Conservation (phyloP, 2,329 filamentous ascomycete species). For the Fusarium continuum region DNA sequence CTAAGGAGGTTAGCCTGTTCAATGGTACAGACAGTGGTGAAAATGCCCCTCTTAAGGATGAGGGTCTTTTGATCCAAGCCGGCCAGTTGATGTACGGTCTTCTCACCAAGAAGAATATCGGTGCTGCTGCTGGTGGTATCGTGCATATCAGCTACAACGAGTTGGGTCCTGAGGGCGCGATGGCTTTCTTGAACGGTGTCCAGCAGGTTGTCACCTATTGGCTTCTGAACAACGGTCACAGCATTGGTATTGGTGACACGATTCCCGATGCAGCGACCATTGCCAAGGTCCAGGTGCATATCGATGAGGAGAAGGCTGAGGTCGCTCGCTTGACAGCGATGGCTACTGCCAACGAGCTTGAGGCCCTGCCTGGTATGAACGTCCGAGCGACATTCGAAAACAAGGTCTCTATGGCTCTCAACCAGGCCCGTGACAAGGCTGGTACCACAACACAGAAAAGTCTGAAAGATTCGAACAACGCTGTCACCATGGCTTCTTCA, state of each 20-base stretch:
- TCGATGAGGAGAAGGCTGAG: conserved; percentile 82
- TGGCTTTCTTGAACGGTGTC: conserved; percentile 94
- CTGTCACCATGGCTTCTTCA: conserved; percentile 93
- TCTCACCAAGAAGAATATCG: conserved; percentile 92
- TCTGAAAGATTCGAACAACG: conserved; percentile 95
- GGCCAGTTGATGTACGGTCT: conserved; percentile 92
- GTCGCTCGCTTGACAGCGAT: conserved; percentile 78
- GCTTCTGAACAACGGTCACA: conserved; percentile 95
- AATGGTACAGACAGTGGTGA: conserved; percentile 67
- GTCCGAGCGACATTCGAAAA: conserved; percentile 98
- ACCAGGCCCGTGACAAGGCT: conserved; percentile 95
- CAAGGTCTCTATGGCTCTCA: conserved; percentile 92
- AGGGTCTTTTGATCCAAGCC: conserved; percentile 82
- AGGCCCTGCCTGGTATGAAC: conserved; percentile 97
- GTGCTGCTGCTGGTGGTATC: conserved; percentile 88
- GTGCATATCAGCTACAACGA: conserved; percentile 98
- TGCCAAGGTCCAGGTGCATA: conserved; percentile 81
- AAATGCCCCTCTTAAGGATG: conserved; percentile 74
- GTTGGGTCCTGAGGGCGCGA: conserved; percentile 83
- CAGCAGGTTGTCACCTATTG: conserved; percentile 97
- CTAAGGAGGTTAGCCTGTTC: conserved; percentile 82
- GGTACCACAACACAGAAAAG: conserved; percentile 92
- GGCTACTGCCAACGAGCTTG: conserved; percentile 87
- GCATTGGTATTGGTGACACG: conserved; percentile 97
- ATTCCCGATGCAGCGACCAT: conserved; percentile 91